phyloP scores from a whole-genome alignment of 352 stramenopile genomes.

The Blastocystis sp. region DNA sequence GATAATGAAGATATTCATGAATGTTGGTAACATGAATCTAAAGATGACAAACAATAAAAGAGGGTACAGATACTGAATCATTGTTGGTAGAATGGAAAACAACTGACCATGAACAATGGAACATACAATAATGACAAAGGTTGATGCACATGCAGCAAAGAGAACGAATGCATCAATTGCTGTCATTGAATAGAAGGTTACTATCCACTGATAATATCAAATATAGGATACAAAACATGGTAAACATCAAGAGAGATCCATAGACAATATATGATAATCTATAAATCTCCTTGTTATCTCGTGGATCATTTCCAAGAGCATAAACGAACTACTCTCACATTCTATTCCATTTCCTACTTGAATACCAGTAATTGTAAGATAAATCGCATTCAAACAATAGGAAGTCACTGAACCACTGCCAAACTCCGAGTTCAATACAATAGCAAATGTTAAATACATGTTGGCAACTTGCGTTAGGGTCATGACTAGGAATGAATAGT shows the following conservation, averaged over 20 bases:
- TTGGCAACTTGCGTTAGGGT: conserved; percentile 62
- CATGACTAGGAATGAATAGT: conserved; percentile 32
- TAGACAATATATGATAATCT: conserved; percentile 63
- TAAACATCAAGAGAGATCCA: conserved; percentile 51
- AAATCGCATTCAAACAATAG: conserved; percentile 57
- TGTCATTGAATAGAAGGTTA: conserved; percentile 62
- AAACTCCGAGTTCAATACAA: conserved; percentile 63
- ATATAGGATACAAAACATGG: conserved; percentile 40
- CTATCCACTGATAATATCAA: not conserved
- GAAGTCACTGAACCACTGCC: conserved; percentile 31
- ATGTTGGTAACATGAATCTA: conserved; percentile 70
- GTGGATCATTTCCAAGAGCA: conserved; percentile 58
- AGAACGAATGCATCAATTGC: conserved; percentile 44
- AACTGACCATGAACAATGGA: conserved; percentile 62
- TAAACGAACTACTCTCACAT: conserved; percentile 52
- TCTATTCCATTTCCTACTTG: not conserved
- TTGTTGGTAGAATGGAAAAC: conserved; percentile 65
- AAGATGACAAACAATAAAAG: not conserved
- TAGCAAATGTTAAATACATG: conserved; percentile 66
- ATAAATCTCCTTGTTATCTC: conserved; percentile 63
- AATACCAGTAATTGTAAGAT: conserved; percentile 53
- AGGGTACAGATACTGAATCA: conserved; percentile 57
- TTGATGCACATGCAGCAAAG: conserved; percentile 54
- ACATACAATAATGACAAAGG: conserved; percentile 61
- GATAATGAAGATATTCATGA: conserved; percentile 72